Evolutionary conservation across 2,329 filamentous ascomycete genomes (phyloP), one percentile per base, ranked within the genome.

Genomic region (Colletotrichum cuscutae): DNA sequence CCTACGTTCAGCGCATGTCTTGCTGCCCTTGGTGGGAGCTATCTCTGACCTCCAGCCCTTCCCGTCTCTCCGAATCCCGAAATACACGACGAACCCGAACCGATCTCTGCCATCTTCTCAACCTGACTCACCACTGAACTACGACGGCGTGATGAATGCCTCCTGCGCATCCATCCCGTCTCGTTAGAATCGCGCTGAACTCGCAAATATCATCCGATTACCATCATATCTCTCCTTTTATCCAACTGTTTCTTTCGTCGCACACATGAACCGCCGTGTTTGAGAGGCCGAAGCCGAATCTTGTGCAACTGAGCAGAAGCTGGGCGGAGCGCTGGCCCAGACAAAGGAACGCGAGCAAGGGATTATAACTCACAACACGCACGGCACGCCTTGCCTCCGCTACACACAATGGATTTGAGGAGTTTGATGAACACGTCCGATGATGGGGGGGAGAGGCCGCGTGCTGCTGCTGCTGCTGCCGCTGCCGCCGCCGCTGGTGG

Each of bases 341-440:
- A 73, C 32, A 65, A 53, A 56, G 32, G 15, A 57, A 60, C 35
- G 24, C 62, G 28, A 71, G 30, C 46, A 56, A 61, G 26, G n/a
- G 8, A 53, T 60, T 70, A 30, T 35, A 67, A 56, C 56, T 28
- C 19, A 24, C 8, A 22, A 49, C 19, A 49, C 15, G 19, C 19
- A 15, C 61, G 30, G 56, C 54, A 53, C 70, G 59, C 32, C 65
- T 64, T 60, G 65, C 26, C 65, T 64, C 54, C 42, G n/a, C 28
- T 35, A 9, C 13, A 68, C 74, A 78, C 70, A 67, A 86, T 90
- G 88, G 87, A 89, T 82, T 84, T 90, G 70, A 81, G 84, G 75
- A 85, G 85, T 19, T 87, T 91, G 77, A 81, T 91, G 60, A 91
- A 90, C 79, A 83, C 85, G 26, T 84, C 86, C 46, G 88, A 88